A percentile compares a stretch with the other conserved stretches of the same genome.
phyloP scores from a whole-genome alignment of 2,329 filamentous ascomycete genomes.

The Helotiales sp. region DNA sequence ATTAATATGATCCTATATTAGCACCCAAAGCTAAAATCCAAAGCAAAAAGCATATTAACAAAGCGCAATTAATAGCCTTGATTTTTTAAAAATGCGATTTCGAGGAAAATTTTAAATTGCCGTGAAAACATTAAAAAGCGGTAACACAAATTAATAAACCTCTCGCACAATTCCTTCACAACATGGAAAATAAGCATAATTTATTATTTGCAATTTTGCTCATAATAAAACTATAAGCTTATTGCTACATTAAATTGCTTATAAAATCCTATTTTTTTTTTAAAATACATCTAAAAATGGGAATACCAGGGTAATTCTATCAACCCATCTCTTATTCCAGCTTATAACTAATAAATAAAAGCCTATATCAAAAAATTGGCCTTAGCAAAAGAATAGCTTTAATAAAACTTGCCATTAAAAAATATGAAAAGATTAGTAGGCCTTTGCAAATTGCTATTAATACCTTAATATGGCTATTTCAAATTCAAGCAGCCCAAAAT shows the following conservation, averaged over 20 bases:
- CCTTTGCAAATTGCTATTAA: conserved; percentile 90
- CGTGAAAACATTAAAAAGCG: too few relatives aligned
- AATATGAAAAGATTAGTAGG: conserved; percentile 70
- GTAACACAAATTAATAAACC: too few relatives aligned
- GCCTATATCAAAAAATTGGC: conserved; percentile 92
- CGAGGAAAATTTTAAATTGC: too few relatives aligned
- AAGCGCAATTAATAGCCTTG: too few relatives aligned
- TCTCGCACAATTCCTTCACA: too few relatives aligned
- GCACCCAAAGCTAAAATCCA: too few relatives aligned
- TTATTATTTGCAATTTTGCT: too few relatives aligned
- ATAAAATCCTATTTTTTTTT: background rate
- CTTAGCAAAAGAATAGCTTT: conserved; percentile 79
- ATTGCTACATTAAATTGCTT: background rate
- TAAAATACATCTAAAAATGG: background rate
- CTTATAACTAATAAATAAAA: conserved; percentile 46
- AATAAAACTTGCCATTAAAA: conserved; percentile 78
- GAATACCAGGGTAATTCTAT: background rate
- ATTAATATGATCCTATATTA: too few relatives aligned
- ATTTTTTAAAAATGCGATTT: too few relatives aligned
- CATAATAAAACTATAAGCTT: too few relatives aligned
- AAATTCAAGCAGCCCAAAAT: conserved; percentile 82
- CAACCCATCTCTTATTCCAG: background rate
- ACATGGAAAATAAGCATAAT: too few relatives aligned
- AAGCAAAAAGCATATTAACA: too few relatives aligned
- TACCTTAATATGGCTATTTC: conserved; percentile 96